Evolutionary conservation across 371 early-diverging fungal genomes (phyloP).

Genomic region (Ecytonucleospora hepatopenaei): DNA sequence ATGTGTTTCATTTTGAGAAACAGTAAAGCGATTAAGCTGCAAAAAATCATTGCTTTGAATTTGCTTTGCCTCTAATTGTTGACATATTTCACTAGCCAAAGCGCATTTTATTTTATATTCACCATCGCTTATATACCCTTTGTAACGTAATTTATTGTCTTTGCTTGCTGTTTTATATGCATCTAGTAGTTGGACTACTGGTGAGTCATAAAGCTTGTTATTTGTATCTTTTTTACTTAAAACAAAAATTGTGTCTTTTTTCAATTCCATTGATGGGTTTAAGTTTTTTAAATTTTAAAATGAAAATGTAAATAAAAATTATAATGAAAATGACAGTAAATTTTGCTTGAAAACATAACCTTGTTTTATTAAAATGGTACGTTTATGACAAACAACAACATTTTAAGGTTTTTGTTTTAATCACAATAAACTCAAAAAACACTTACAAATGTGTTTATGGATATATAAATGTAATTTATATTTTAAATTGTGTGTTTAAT

Average conservation of each 20-base stretch:
- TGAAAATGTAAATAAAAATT: not conserved
- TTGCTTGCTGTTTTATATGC: slow-evolving; percentile 4
- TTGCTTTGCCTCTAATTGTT: slow-evolving; percentile 19
- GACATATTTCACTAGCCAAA: slow-evolving; percentile 26
- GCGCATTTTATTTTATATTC: slow-evolving; percentile 38
- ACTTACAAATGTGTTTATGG: too few species aligned
- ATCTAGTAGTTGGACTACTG: slow-evolving; percentile 41
- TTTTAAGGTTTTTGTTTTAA: too few species aligned
- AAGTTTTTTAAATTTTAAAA: not conserved
- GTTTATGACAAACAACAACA: too few species aligned
- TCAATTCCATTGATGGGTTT: not conserved
- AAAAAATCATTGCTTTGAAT: slow-evolving; percentile 27
- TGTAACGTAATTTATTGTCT: slow-evolving; percentile 25
- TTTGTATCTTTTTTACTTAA: slow-evolving; percentile 37
- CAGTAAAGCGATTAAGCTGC: slow-evolving; percentile 25
- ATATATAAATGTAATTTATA: too few species aligned
- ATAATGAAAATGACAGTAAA: too few species aligned
- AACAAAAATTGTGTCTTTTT: slow-evolving; percentile 39
- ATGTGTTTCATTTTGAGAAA: slow-evolving; percentile 24
- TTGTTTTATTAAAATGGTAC: too few species aligned
- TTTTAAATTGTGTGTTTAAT: too few species aligned
- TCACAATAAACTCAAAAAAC: too few species aligned
- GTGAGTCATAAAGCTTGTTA: slow-evolving; percentile 33
- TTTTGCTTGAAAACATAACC: too few species aligned
- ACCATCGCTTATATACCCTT: slow-evolving; percentile 37